Conservation (phyloP, 2,329 filamentous ascomycete species). For the Stemphylium vesicarium region DNA sequence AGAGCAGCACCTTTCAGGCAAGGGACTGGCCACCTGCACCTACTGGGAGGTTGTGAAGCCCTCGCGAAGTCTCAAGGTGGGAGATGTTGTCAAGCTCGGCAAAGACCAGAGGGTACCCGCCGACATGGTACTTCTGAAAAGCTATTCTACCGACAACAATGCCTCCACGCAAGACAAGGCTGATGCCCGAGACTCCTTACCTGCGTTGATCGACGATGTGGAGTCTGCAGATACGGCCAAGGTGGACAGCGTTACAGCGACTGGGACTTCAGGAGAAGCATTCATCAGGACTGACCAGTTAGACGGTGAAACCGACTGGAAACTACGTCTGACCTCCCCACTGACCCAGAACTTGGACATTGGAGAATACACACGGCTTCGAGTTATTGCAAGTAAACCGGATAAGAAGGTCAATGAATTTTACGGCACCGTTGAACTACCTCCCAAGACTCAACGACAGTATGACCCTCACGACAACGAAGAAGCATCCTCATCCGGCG, state of each 20-base stretch:
- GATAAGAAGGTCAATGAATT: slow-evolving; percentile 96
- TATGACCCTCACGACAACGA: slow-evolving; percentile 52
- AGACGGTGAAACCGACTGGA: slow-evolving; percentile 99
- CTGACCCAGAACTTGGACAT: slow-evolving; percentile 79
- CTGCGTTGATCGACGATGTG: slow-evolving; percentile 29
- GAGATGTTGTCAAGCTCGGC: slow-evolving; percentile 89
- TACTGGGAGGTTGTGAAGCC: slow-evolving; percentile 75
- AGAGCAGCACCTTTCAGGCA: slow-evolving; percentile 57
- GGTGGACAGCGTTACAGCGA: slow-evolving; percentile 23
- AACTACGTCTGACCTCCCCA: slow-evolving; percentile 84
- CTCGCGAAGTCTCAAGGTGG: slow-evolving; percentile 88
- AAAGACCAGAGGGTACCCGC: slow-evolving; percentile 95
- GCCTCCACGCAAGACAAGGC: slow-evolving; percentile 9
- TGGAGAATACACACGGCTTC: slow-evolving; percentile 70
- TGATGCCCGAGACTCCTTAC: slow-evolving; percentile 1
- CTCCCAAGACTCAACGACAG: slow-evolving; percentile 60
- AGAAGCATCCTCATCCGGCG: slow-evolving; percentile 16
- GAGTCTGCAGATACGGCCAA: slow-evolving; percentile 23
- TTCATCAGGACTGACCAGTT: slow-evolving; percentile 98
- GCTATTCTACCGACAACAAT: slow-evolving; percentile 57
- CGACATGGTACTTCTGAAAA: slow-evolving; percentile 92
- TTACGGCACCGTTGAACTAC: slow-evolving; percentile 81
- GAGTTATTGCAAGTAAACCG: slow-evolving; percentile 84
- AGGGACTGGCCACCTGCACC: slow-evolving; percentile 54
- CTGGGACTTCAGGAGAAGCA: slow-evolving; percentile 74